Evolutionary conservation across 805 yeast species (phyloP), one percentile per base, ranked within the genome.

Genomic region (Tetrapisispora phaffii): DNA sequence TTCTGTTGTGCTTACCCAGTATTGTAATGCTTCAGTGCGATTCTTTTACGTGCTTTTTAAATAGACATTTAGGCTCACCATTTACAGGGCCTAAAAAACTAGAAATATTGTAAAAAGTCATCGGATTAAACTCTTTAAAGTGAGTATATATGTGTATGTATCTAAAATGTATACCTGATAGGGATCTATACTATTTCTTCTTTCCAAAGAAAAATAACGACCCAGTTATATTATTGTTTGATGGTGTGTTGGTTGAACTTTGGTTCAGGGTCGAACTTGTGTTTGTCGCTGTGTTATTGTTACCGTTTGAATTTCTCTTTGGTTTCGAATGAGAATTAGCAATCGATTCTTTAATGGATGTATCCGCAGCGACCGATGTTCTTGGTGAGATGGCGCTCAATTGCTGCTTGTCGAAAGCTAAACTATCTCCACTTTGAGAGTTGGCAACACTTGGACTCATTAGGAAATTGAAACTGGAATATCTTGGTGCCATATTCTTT

Each of bases 301-400:
- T 22, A 22, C 29, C 20, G 12, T 19, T 36, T 22, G 29, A 7
- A 23, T 22, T 36, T 7, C 21, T 22, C 9, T 36, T 36, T 4
- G 16, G 19, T 23, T 36, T 36, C 12, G 21, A 12, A 4, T 32
- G 34, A 5, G 34, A 5, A 16, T 34, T 34, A 34, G 37, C 8
- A n/a, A 21, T 3, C 3, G 24, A 16, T 8, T 34, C 24, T 19
- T 34, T 34, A 35, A 38, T 40, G 8, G 24, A 16, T 24, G 17
- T 12, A 15, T 42, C 44, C 4, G n/a, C 33, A 15, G 47, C 37
- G n/a, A 47, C 34, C 2, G 59, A 55, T 3, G 54, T 50, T 41
- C 50, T 46, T 13, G 59, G 57, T 1, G 59, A 54, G 3, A 54
- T 35, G 24, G 36, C 31, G 15, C 23, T 23, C 10, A 23, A 15